Evolutionary conservation across 108 stramenopile genomes (phyloP).

Genomic region (Schizochytrium sp.): DNA sequence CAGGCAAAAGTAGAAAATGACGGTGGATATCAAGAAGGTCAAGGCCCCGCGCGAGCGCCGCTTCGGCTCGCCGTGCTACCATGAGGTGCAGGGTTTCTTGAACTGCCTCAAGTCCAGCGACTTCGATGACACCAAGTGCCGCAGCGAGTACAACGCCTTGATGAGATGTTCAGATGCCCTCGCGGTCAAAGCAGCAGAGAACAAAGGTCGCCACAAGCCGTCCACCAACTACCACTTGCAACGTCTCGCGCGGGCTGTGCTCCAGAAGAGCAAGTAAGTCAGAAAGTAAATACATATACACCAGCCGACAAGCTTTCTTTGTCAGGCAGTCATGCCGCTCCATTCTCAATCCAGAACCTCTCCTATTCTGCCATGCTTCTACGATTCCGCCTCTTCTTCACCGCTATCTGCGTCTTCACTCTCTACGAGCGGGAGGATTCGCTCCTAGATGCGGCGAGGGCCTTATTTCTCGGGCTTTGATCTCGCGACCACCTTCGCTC

Average conservation of each 20-base stretch:
- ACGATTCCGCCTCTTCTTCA: not conserved
- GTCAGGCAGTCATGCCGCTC: too few relatives aligned
- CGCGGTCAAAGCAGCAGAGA: not conserved
- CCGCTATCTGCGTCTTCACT: not conserved
- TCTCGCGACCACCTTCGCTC: too few relatives aligned
- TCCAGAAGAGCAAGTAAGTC: conserved; percentile 17
- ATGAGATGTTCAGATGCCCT: conserved; percentile 1
- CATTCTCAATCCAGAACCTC: too few relatives aligned
- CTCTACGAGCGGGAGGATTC: not conserved
- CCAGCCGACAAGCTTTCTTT: too few relatives aligned
- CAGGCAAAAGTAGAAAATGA: not conserved
- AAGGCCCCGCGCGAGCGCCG: conserved; percentile 10
- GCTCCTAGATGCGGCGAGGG: too few relatives aligned
- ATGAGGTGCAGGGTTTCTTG: conserved; percentile 52
- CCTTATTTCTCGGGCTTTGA: too few relatives aligned
- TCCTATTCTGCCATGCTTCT: too few relatives aligned
- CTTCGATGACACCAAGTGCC: conserved; percentile 20
- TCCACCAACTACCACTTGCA: conserved; percentile 54
- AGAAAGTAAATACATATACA: not conserved
- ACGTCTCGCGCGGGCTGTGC: not conserved
- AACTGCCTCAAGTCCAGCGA: conserved; percentile 26
- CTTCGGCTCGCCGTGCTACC: conserved; percentile 15
- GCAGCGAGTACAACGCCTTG: conserved; percentile 8
- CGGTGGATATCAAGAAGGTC: conserved; percentile 44
- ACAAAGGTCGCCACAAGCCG: conserved; percentile 5